Conservation (phyloP, 2,329 filamentous ascomycete species). For the Cladophialophora carrionii region DNA sequence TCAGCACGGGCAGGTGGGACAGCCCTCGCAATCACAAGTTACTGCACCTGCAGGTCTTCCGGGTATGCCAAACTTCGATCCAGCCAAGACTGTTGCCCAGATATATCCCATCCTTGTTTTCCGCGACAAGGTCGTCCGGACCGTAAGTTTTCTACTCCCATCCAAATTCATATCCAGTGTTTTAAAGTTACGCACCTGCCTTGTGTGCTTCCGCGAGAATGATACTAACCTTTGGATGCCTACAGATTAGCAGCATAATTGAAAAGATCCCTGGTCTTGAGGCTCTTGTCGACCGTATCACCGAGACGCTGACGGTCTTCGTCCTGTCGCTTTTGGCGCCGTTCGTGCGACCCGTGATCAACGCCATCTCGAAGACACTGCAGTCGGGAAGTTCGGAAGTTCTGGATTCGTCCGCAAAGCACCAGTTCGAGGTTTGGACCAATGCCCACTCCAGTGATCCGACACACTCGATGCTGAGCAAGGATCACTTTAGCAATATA, state of each 20-base stretch:
- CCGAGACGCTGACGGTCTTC: slow-evolving; percentile 89
- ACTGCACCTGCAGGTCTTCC: slow-evolving; percentile 59
- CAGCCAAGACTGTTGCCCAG: slow-evolving; percentile 72
- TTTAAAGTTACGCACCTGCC: no score
- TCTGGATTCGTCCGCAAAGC: slow-evolving; percentile 68
- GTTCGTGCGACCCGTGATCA: slow-evolving; percentile 89
- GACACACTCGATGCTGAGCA: slow-evolving; percentile 80
- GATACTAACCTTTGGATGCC: not conserved
- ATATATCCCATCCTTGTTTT: slow-evolving; percentile 96
- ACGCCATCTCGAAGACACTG: slow-evolving; percentile 77
- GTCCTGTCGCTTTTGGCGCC: slow-evolving; percentile 88
- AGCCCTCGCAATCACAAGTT: slow-evolving; percentile 19
- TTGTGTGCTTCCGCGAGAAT: not conserved
- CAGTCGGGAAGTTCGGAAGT: slow-evolving; percentile 81
- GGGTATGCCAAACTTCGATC: slow-evolving; percentile 78
- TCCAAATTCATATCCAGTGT: not conserved
- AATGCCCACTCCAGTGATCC: slow-evolving; percentile 75
- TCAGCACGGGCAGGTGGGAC: slow-evolving; percentile 10
- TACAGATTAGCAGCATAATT: slow-evolving; percentile 76
- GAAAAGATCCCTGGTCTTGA: slow-evolving; percentile 91
- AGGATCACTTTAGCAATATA: slow-evolving; percentile 81
- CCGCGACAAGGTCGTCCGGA: slow-evolving; percentile 88
- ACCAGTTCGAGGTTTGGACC: slow-evolving; percentile 79
- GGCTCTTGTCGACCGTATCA: slow-evolving; percentile 87
- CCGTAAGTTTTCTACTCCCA: slow-evolving; percentile 40